These are phyloP conservation scores for Syzygium aqueum DNA, from an alignment of 345 rosid genomes.

Conservation along the genomic window DNA sequence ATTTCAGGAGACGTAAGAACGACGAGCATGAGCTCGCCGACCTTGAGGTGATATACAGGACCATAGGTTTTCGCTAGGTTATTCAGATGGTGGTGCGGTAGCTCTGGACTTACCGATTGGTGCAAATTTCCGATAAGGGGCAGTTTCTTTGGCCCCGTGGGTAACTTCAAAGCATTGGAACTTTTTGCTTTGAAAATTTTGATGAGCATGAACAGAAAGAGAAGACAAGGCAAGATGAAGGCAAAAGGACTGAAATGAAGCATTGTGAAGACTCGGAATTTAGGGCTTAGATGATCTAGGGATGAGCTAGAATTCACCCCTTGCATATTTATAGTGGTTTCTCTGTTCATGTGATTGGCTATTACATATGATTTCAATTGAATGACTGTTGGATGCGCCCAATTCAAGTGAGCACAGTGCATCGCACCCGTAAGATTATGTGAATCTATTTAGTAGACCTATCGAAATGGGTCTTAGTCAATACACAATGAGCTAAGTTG, in stretches of 20 bases:
- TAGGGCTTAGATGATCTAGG: background rate
- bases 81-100: background rate
- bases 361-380: background rate
- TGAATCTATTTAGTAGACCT: no score
- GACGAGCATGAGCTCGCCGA: background rate
- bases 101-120: background rate
- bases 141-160: background rate
- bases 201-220: background rate
- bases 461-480: no score
- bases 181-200: background rate
- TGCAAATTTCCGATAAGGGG: background rate
- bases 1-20: background rate
- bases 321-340: no score
- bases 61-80: background rate
- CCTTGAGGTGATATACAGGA: background rate
- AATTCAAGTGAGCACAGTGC: background rate
- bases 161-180: background rate
- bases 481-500: no score
- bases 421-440: background rate
- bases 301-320: no score
- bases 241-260: background rate
- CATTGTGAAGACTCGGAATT: background rate
- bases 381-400: fast-evolving
- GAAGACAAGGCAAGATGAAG: background rate
- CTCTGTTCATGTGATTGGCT: no score